Conservation (phyloP, 768 basidiomycete species). For the Tylopilus intermedius region DNA sequence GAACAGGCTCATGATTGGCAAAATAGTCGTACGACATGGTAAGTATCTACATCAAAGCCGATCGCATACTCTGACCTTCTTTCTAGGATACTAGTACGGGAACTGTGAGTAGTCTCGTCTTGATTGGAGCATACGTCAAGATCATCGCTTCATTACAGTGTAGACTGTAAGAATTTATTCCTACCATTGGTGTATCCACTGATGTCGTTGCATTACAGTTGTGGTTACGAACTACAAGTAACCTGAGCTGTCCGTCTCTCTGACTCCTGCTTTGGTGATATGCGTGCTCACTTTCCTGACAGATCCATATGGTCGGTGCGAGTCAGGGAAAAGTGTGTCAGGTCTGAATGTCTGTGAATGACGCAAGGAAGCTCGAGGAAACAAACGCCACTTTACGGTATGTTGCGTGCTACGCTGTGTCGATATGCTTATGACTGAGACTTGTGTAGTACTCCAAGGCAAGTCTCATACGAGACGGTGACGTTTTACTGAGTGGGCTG, state of each 20-base stretch:
- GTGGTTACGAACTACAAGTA: slow-evolving; percentile 69
- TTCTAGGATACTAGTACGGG: too few relatives aligned
- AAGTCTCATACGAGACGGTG: slow-evolving; percentile 12
- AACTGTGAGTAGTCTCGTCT: too few relatives aligned
- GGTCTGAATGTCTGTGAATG: slow-evolving; percentile 15
- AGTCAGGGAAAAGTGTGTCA: slow-evolving; percentile 21
- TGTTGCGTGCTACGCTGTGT: slow-evolving; percentile 20
- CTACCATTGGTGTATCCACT: neutral
- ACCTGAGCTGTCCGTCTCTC: slow-evolving; percentile 67
- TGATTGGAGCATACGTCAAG: too few relatives aligned
- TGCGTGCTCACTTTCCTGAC: neutral
- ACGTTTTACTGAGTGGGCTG: slow-evolving; percentile 5
- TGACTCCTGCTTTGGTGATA: neutral
- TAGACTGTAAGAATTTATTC: neutral
- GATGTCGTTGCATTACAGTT: slow-evolving; percentile 34
- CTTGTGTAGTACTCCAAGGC: slow-evolving; percentile 30
- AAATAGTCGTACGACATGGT: slow-evolving; percentile 57
- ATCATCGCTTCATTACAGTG: too few relatives aligned
- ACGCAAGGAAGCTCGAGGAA: too few relatives aligned
- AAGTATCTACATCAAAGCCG: slow-evolving; percentile 7
- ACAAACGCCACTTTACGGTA: slow-evolving; percentile 30
- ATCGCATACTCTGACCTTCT: neutral
- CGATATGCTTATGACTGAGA: neutral
- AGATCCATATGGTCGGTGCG: slow-evolving; percentile 65
- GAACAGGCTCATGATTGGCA: slow-evolving; percentile 2